Evolutionary conservation across 768 basidiomycete species (phyloP).

Genomic region (Mycena venus): DNA sequence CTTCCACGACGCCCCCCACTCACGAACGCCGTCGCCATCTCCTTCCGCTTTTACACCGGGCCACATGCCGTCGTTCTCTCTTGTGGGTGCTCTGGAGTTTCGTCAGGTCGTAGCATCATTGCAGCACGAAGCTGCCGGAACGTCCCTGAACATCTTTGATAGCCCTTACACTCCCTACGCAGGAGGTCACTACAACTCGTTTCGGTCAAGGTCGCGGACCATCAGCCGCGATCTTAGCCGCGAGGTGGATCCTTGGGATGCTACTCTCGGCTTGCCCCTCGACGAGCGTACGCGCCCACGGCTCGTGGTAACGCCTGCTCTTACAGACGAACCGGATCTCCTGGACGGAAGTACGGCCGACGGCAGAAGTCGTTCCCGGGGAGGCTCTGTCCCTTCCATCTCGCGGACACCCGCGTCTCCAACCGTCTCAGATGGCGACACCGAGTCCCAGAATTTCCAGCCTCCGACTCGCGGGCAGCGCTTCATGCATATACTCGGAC

Average conservation of each 20-base stretch:
- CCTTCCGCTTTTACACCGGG: slow-evolving; percentile 43
- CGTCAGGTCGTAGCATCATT: slow-evolving; percentile 90
- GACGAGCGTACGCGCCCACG: slow-evolving; percentile 58
- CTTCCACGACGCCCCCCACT: slow-evolving; percentile 56
- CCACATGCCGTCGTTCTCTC: slow-evolving; percentile 86
- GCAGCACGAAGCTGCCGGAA: slow-evolving; percentile 73
- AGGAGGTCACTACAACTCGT: slow-evolving; percentile 78
- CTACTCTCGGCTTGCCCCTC: slow-evolving; percentile 63
- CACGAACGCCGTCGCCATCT: slow-evolving; percentile 67
- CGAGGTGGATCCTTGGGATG: slow-evolving; percentile 65
- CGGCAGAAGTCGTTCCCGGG: slow-evolving; percentile 5
- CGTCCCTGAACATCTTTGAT: slow-evolving; percentile 75
- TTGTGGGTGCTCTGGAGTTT: slow-evolving; percentile 97
- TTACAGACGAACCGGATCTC: slow-evolving; percentile 39
- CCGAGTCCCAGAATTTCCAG: slow-evolving; percentile 59
- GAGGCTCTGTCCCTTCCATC: slow-evolving; percentile 65
- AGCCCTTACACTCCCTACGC: slow-evolving; percentile 76
- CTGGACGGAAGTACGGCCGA: slow-evolving; percentile 12
- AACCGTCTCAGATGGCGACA: slow-evolving; percentile 51
- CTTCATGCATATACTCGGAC: slow-evolving; percentile 49
- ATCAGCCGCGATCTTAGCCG: slow-evolving; percentile 34
- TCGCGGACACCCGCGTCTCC: slow-evolving; percentile 69
- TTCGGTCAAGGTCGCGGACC: slow-evolving; percentile 46
- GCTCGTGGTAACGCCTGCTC: slow-evolving; percentile 38
- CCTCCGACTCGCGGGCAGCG: slow-evolving; percentile 59